phyloP scores from a whole-genome alignment of 179 eudicot species.

The Drosera spatulata region DNA sequence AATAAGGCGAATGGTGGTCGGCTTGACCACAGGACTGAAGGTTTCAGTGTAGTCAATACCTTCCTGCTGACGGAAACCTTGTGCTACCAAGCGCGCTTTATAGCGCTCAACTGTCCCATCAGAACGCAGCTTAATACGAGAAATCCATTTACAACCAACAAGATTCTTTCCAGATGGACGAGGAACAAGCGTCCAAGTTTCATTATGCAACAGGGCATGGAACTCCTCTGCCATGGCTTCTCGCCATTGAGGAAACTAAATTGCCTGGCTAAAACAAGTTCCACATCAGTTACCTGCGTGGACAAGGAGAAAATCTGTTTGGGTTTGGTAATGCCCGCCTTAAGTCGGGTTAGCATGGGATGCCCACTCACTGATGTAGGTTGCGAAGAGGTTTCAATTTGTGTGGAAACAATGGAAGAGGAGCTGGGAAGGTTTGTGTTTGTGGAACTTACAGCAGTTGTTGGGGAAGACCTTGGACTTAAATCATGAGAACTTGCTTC shows the following conservation, averaged over 20 bases:
- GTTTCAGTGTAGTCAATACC: not conserved
- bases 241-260: not conserved
- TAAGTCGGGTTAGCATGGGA: too few relatives aligned
- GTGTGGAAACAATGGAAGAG: too few relatives aligned
- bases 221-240: not conserved
- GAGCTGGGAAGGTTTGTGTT: too few relatives aligned
- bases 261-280: not conserved
- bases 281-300: not conserved
- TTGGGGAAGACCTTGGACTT: too few relatives aligned
- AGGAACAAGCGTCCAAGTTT: not conserved
- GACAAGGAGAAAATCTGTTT: too few relatives aligned
- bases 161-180: not conserved
- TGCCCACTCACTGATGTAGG: too few relatives aligned
- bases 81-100: not conserved
- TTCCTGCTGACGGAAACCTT: not conserved
- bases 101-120: not conserved
- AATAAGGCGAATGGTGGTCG: not conserved
- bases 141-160: not conserved
- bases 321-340: too few relatives aligned
- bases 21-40: not conserved
- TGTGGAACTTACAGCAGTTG: too few relatives aligned
- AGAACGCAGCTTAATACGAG: not conserved
- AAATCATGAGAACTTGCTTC: too few relatives aligned
- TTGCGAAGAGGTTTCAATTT: too few relatives aligned
- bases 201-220: not conserved